Conservation (phyloP, 73 alveolate species). For the Symbiodinium pilosum region DNA sequence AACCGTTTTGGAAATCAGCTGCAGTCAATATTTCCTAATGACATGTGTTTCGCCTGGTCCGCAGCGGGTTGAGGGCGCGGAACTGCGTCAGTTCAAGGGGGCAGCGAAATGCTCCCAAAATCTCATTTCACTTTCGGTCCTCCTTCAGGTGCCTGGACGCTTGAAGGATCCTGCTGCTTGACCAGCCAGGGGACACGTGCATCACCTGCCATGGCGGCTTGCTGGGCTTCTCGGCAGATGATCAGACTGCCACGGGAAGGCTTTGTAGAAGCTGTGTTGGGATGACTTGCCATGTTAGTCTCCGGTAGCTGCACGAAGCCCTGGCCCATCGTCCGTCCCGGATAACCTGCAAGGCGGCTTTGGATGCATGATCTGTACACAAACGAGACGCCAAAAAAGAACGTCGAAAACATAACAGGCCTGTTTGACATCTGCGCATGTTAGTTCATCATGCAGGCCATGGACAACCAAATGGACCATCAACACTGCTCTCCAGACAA, state of each 20-base stretch:
- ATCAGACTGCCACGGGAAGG: no score
- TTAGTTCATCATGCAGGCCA: no score
- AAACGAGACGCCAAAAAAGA: no score
- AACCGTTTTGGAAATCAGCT: no score
- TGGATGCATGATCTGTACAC: neutral
- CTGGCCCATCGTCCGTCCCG: neutral
- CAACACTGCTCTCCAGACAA: no score
- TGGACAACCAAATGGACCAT: no score
- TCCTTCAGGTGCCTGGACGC: neutral
- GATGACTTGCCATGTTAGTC: neutral
- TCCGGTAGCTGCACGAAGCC: neutral
- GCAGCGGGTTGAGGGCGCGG: neutral
- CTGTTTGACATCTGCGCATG: no score
- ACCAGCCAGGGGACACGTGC: slow-evolving; percentile 3
- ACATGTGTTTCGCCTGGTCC: neutral
- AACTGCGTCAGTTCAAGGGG: no score
- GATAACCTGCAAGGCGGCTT: neutral
- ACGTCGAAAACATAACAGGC: no score
- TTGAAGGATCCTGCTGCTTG: slow-evolving; percentile 13
- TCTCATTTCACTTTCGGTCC: neutral
- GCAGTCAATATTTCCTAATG: no score
- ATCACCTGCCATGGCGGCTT: neutral
- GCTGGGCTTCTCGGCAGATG: neutral
- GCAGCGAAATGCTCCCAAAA: neutral
- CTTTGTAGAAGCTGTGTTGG: neutral